Base-by-base conservation (phyloP, 441 rosid genomes). In the Manihot esculenta region DNA sequence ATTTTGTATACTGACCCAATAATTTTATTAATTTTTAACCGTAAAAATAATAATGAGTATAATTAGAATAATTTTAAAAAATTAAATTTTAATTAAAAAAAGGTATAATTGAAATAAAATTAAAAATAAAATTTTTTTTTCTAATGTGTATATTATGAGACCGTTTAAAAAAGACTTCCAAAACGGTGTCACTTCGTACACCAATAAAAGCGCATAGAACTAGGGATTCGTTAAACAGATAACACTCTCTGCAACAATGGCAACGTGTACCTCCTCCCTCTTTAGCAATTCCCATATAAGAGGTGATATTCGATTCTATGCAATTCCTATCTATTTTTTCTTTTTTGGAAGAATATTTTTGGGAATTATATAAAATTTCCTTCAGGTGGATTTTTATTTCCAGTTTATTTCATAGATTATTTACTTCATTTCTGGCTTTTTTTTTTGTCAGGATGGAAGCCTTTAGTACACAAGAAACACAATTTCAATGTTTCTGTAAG, bases 401-500 rank as follows among this genome's bases (percentile, higher is more conserved):
- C 27, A 20, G 48, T 66, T 12, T n/a, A 24, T 66, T 51, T 50
- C 30, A 11, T 66, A 6, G 47, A 66, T 66, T 18, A 10, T 51
- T 53, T 41, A 14, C 15, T 20, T 51, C 1, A 5, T 33, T 66
- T 27, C 48, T 53, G 44, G 18, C 10, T 10, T 3, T 66, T 7
- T 64, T 48, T 14, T 56, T 20, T 54, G n/a, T 24, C 17, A 54
- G 68, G 63, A 10, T 44, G 63, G 75, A 49, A 41, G 64, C 58
- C 64, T 55, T 64, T 13, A 26, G 17, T 33, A 23, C 49, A 42
- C 4, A 64, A 45, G 69, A 72, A 72, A 64, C 48, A 21, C 57
- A 64, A 10, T 64, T 64, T 56, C 38, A 27, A 56, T 38, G 23
- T 55, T 64, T 45, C 64, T 64, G 75, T 72, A 58, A 64, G 75